phyloP scores from a whole-genome alignment of 768 basidiomycete species.

The Gymnopilus junonius region DNA sequence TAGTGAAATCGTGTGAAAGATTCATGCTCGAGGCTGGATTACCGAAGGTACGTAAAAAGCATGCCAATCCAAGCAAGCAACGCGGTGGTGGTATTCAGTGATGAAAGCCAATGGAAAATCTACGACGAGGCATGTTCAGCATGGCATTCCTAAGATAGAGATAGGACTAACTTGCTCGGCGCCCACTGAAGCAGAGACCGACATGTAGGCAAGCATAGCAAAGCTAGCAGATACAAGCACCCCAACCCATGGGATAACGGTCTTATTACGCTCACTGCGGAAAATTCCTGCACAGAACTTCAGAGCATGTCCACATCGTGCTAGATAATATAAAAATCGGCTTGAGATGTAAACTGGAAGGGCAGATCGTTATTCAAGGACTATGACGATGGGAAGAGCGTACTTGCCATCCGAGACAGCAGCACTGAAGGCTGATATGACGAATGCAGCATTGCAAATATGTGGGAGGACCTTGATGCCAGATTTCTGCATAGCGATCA shows the following conservation, averaged over 20 bases:
- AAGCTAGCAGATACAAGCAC: slow-evolving; percentile 18
- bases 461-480: slow-evolving; percentile 52
- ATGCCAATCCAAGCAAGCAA: slow-evolving; percentile 23
- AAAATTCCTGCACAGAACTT: slow-evolving; percentile 15
- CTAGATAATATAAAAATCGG: slow-evolving; percentile 20
- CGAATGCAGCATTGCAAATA: slow-evolving; percentile 34
- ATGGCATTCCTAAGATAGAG: not conserved
- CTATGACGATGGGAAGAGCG: not conserved
- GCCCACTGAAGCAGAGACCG: slow-evolving; percentile 15
- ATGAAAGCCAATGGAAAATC: slow-evolving; percentile 24
- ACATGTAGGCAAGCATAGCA: slow-evolving; percentile 19
- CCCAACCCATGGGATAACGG: slow-evolving; percentile 18
- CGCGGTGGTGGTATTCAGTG: slow-evolving; percentile 18
- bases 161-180: slow-evolving; percentile 14
- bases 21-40: not conserved
- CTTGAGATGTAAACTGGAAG: slow-evolving; percentile 18
- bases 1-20: slow-evolving; percentile 17
- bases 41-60: slow-evolving; percentile 26
- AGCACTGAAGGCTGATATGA: slow-evolving; percentile 21
- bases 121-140: not conserved
- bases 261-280: slow-evolving; percentile 10
- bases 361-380: not conserved
- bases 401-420: slow-evolving; percentile 20
- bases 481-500: slow-evolving; percentile 47
- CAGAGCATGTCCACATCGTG: slow-evolving; percentile 18